These are phyloP conservation scores for Lasiodiplodia gonubiensis DNA, from an alignment of 2,329 filamentous ascomycete species.

Conservation along the genomic window DNA sequence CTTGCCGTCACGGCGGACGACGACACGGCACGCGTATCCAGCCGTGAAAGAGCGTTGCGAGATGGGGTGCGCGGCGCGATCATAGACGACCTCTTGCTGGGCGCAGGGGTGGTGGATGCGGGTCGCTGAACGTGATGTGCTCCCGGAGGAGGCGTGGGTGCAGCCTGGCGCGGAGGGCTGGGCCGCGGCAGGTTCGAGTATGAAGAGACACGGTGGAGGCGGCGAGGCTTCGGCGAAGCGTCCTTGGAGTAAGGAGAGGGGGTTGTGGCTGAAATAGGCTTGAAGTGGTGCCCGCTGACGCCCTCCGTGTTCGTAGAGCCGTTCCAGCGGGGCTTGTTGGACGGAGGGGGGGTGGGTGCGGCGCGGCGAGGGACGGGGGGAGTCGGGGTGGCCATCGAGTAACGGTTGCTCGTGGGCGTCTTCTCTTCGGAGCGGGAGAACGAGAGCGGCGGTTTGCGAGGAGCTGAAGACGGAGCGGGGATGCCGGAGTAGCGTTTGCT, in stretches of 20 bases:
- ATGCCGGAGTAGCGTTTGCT: conserved; percentile 57
- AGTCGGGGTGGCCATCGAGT: conserved; percentile 24
- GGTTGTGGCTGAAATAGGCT: conserved; percentile 42
- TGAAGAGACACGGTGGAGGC: conserved; percentile 39
- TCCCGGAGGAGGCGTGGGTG: conserved; percentile 37
- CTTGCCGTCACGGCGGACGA: conserved; percentile 2
- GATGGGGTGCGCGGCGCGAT: conserved; percentile 23
- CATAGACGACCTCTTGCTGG: conserved; percentile 4
- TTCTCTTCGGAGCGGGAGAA: conserved; percentile 35
- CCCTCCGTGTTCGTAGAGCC: conserved; percentile 45
- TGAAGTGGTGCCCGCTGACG: conserved; percentile 47
- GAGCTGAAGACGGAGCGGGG: conserved; percentile 43
- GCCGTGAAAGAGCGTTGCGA: conserved; percentile 19
- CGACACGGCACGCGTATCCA: conserved; percentile 21
- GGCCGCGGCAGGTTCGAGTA: conserved; percentile 36
- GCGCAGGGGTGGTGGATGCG: conserved; percentile 41
- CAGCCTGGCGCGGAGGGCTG: conserved; percentile 40
- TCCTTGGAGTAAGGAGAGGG: conserved; percentile 42
- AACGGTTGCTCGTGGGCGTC: conserved; percentile 30
- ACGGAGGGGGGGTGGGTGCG: conserved; percentile 10
- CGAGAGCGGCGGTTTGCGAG: conserved; percentile 32
- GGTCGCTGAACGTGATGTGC: conserved; percentile 32
- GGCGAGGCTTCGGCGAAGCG: conserved; percentile 31
- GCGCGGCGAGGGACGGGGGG: conserved; percentile 11
- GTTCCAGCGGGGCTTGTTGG: conserved; percentile 48